A percentile compares a stretch with the other conserved stretches of the same genome.
These are phyloP conservation scores for Triadica sebifera DNA, from an alignment of 345 rosid genomes.

Conservation along the genomic window DNA sequence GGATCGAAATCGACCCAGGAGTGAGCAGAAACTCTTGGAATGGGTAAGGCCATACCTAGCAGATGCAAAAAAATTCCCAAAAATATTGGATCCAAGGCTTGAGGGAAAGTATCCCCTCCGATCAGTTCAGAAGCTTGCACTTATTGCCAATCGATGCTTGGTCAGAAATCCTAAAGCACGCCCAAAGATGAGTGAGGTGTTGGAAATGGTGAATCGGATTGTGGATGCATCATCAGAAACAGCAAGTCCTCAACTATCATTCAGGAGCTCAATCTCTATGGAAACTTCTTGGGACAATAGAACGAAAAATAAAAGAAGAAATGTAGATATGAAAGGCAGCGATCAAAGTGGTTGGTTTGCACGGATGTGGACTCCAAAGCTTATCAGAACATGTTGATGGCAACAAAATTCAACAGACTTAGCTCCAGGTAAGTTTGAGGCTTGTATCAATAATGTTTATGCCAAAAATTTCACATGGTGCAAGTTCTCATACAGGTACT, in stretches of 20 bases:
- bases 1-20: conserved; percentile 72
- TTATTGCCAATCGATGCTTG: conserved; percentile 71
- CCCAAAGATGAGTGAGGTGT: conserved; percentile 90
- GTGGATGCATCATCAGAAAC: conserved; percentile 41
- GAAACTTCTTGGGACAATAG: conserved; percentile 22
- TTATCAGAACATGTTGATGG: conserved; percentile 41
- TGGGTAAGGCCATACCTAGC: conserved; percentile 80
- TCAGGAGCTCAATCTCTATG: conserved; percentile 29
- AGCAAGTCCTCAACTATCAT: conserved; percentile 37
- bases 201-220: conserved; percentile 59
- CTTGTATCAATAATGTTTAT: background rate
- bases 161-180: conserved; percentile 66
- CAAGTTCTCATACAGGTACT: background rate
- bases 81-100: conserved; percentile 69
- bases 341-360: conserved; percentile 43
- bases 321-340: conserved; percentile 32
- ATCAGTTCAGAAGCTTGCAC: conserved; percentile 61
- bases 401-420: background rate
- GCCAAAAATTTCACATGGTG: background rate
- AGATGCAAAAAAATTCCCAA: conserved; percentile 50
- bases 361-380: conserved; percentile 47
- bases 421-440: background rate
- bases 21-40: conserved; percentile 80
- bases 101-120: conserved; percentile 45
- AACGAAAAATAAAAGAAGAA: conserved; percentile 39